Evolutionary conservation across 306 rosid species (phyloP), one percentile per base, ranked within the genome.

Genomic region (Canavalia ensiformis): DNA sequence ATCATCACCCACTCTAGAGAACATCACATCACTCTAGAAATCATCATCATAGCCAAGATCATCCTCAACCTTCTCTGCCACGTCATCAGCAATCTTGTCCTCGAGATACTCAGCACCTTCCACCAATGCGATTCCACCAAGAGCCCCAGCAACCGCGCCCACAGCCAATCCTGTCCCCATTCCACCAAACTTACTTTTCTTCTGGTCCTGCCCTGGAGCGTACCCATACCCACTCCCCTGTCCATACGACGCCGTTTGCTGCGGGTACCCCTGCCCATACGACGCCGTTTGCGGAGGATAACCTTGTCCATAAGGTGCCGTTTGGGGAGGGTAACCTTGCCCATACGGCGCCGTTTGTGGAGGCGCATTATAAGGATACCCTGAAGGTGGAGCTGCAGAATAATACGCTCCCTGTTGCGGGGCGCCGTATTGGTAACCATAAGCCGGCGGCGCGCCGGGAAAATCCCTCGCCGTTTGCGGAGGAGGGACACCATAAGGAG

Each of bases 81-180:
- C 98, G 12, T 90, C 82, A 5, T 92, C 98, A 0, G 75, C 88
- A 46, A 92, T 84, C 86, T 91, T 87, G 78, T 94, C 90, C 85
- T 91, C 91, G 57, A 92, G 2, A 57, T 90, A 81, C 0, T 92
- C 97, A 30, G 50, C 81, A 1, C 97, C 97, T 45, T 92, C 97
- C 31, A 78, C 84, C 1, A 94, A 1, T 6, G 97, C 97, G 25
- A 94, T 1, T 62, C 95, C 98, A 50, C 97, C 98, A 2, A 94
- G 46, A 0, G 8, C 84, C 1, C 97, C 98, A 2, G 87, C 97
- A 1, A 82, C 90, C 5, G 98, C 97, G 0, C 98, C 98, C 83
- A 94, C 91, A 52, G 98, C 98, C 89, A 94, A 69, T 81, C 98
- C 97, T 2, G 97, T 88, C 59, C 98, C 98, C 97, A 94, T 91